Evolutionary conservation across 1,284 basidiomycete species (phyloP).

Genomic region (Ustilago shanxiensis): DNA sequence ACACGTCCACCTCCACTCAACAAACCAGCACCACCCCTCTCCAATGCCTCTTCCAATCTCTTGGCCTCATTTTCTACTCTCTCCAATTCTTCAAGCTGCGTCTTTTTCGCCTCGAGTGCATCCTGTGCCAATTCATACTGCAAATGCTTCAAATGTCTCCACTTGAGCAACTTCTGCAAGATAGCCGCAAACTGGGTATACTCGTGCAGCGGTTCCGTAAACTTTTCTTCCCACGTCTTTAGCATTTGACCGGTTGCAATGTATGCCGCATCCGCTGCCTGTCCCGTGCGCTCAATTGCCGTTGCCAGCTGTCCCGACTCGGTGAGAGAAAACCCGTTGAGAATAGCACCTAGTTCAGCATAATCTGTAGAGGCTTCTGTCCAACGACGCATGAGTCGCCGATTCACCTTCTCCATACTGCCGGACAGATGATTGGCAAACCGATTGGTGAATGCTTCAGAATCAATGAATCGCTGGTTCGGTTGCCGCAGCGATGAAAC

Average conservation of each 20-base stretch:
- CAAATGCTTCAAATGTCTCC: constrained; percentile 97
- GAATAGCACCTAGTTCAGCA: constrained; percentile 90
- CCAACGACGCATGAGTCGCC: constrained; percentile 92
- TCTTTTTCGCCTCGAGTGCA: constrained; percentile 85
- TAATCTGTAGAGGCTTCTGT: constrained; percentile 90
- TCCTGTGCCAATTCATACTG: constrained; percentile 98
- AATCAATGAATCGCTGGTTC: constrained; percentile 84
- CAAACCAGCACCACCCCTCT: constrained; percentile 61
- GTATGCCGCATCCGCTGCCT: constrained; percentile 93
- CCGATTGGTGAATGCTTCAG: constrained; percentile 95
- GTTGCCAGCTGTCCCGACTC: constrained; percentile 80
- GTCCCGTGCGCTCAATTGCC: constrained; percentile 91
- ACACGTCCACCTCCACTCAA: constrained; percentile 22
- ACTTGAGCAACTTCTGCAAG: constrained; percentile 91
- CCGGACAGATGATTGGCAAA: constrained; percentile 91
- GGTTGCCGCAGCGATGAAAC: constrained; percentile 69
- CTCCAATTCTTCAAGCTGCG: constrained; percentile 89
- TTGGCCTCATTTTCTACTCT: constrained; percentile 90
- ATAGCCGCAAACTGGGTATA: constrained; percentile 94
- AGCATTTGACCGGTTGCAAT: constrained; percentile 79
- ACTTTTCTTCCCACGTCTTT: constrained; percentile 77
- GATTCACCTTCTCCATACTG: constrained; percentile 95
- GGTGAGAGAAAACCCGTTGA: constrained; percentile 95
- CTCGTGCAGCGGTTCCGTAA: constrained; percentile 95
- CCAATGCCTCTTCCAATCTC: constrained; percentile 87